Base-by-base conservation (phyloP, 2,329 filamentous ascomycete species). In the Colletotrichum higginsianum region DNA sequence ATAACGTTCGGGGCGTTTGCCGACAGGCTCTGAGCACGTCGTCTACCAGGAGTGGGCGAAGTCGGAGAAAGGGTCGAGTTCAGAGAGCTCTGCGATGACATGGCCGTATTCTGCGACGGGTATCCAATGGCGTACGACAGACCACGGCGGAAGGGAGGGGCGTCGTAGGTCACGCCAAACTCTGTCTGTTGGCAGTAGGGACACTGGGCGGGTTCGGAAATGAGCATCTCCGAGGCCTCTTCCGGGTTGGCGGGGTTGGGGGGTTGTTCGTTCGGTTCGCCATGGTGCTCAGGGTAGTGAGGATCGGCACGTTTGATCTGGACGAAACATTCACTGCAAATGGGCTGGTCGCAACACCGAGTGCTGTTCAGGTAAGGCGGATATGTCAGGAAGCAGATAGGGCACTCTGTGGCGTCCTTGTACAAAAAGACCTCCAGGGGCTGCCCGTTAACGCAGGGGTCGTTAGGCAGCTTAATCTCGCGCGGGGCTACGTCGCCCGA, bases 281-380 rank as follows among this genome's bases (percentile, higher is more conserved):
- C 87, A 70, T 88, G 85, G 78, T 96, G 94, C 79, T 98, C 94
- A 1, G 94, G 94, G 49, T 95, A 90, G 80, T 98, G 94, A 12
- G 95, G 95, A 75, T 99, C 96, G 4, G 95, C 92, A 52, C 96
- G 90, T 81, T 98, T 98, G 80, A 99, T 99, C 81, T 99, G 96
- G 4, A 99, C 96, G 78, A 99, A 99, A 81, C 96, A 99, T 83
- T 99, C 96, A 52, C 95, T 98, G 83, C 96, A 99, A 74, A 99
- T 98, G 7, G 93, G 88, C 80, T 99, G 96, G 77, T 98, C 95
- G 81, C 96, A 99, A 80, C 96, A 99, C 75, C 96, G 88, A 0
- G 96, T 99, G 75, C 92, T 93, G 83, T 99, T 99, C 40, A 99
- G 87, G 79, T 97, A 97, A 4, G 95, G 95, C 0, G 96, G 96